These are phyloP conservation scores for Rhizopogon roseolus DNA, from an alignment of 768 basidiomycete species.

Conservation along the genomic window DNA sequence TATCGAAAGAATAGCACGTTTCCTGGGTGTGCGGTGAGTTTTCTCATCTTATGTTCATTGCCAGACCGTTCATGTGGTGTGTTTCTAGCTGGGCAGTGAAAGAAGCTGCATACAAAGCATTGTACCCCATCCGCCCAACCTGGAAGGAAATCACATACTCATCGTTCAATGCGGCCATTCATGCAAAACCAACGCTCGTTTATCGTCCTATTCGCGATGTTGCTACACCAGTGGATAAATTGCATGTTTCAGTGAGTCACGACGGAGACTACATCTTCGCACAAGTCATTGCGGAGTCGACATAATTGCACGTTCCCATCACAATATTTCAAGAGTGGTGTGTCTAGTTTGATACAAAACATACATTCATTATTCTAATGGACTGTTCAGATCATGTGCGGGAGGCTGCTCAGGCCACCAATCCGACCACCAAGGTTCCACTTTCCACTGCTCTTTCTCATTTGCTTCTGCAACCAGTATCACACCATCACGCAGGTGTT, in stretches of 20 bases:
- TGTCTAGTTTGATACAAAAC: conserved; percentile 1
- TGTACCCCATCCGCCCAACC: conserved; percentile 61
- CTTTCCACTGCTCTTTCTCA: conserved; percentile 27
- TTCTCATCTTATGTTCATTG: background rate
- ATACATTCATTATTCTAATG: conserved; percentile 2
- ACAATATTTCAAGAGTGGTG: background rate
- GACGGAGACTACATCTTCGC: conserved; percentile 76
- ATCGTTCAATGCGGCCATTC: conserved; percentile 25
- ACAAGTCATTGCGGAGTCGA: conserved; percentile 55
- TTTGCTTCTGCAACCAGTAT: conserved; percentile 25
- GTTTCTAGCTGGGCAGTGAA: conserved; percentile 71
- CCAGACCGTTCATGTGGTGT: background rate
- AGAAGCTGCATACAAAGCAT: conserved; percentile 83
- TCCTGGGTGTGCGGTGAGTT: conserved; percentile 70
- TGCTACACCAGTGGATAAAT: conserved; percentile 1
- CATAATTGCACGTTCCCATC: background rate
- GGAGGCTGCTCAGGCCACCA: conserved; percentile 47
- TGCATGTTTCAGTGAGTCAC: conserved; percentile 77
- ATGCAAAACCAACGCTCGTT: conserved; percentile 40
- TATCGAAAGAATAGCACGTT: conserved; percentile 30
- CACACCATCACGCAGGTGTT: conserved; percentile 45
- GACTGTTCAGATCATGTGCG: conserved; percentile 12
- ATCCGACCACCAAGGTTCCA: conserved; percentile 65
- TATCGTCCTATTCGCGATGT: conserved; percentile 8
- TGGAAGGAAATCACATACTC: conserved; percentile 73